These are phyloP conservation scores for Schwanniomyces sp. DNA, from an alignment of 805 yeast genomes.

Conservation along the genomic window DNA sequence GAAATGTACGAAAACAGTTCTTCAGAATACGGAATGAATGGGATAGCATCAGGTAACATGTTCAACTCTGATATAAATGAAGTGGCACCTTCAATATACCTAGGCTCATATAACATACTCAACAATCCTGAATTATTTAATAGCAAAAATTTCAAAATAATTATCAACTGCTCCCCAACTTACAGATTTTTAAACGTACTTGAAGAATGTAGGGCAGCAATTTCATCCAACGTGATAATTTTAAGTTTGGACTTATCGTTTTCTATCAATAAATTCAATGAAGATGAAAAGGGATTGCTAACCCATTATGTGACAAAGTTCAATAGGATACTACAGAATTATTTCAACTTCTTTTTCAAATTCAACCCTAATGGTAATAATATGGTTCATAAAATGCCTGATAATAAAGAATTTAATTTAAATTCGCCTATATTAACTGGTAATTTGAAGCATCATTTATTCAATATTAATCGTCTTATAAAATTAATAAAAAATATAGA, in stretches of 20 bases:
- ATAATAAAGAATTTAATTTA: constrained; percentile 20
- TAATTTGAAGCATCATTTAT: constrained; percentile 33
- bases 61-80: constrained; percentile 12
- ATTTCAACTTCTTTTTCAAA: constrained; percentile 33
- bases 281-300: constrained; percentile 17
- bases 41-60: background rate
- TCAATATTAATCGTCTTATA: constrained; percentile 35
- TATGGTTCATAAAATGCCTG: constrained; percentile 30
- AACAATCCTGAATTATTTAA: constrained; percentile 14
- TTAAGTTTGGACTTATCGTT: constrained; percentile 38
- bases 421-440: constrained; percentile 38
- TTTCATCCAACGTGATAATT: constrained; percentile 38
- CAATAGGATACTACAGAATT: constrained; percentile 37
- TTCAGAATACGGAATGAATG: background rate
- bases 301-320: constrained; percentile 26
- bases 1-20: background rate
- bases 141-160: constrained; percentile 30
- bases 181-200: constrained; percentile 26
- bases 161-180: constrained; percentile 40
- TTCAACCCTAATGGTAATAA: constrained; percentile 28
- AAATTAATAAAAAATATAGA: constrained; percentile 35
- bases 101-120: constrained; percentile 19
- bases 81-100: constrained; percentile 29
- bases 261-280: constrained; percentile 13
- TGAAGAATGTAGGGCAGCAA: constrained; percentile 15